Evolutionary conservation across 225 moss, liverwort and hornwort genomes (phyloP).

Genomic region (Pleurozium schreberi): DNA sequence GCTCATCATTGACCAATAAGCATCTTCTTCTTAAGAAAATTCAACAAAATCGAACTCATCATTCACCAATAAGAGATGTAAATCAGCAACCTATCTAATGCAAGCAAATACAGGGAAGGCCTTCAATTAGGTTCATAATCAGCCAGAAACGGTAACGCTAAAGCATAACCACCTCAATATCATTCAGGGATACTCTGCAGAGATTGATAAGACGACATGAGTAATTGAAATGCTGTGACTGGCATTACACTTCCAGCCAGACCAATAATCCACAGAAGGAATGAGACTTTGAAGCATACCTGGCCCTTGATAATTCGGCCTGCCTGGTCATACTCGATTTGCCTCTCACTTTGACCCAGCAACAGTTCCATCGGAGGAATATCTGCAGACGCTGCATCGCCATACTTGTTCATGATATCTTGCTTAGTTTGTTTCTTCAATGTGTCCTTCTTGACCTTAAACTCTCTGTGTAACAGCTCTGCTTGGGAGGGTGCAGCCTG

Average conservation of each 20-base stretch:
- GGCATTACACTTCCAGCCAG: background rate
- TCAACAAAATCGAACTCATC: background rate
- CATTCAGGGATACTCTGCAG: background rate
- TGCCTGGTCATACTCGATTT: conserved; percentile 95
- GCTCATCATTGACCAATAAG: too few species aligned
- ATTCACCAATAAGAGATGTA: background rate
- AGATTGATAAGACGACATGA: background rate
- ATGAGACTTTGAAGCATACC: conserved; percentile 5
- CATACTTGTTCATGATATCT: conserved; percentile 88
- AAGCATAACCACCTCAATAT: background rate
- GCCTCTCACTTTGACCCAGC: conserved; percentile 94
- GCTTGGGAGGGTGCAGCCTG: conserved; percentile 99
- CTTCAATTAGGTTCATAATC: background rate
- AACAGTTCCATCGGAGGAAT: conserved; percentile 81
- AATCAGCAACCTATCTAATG: background rate
- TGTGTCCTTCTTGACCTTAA: conserved; percentile 93
- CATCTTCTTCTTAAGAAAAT: too few species aligned
- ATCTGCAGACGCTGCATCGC: conserved; percentile 82
- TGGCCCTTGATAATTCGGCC: conserved; percentile 92
- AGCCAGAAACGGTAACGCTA: background rate
- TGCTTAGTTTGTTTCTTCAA: conserved; percentile 85
- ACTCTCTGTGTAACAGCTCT: conserved; percentile 83
- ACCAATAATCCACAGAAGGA: background rate
- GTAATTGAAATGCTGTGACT: background rate
- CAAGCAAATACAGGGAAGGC: background rate